phyloP scores from a whole-genome alignment of 1,284 basidiomycete species.

The Ganoderma lucidum region DNA sequence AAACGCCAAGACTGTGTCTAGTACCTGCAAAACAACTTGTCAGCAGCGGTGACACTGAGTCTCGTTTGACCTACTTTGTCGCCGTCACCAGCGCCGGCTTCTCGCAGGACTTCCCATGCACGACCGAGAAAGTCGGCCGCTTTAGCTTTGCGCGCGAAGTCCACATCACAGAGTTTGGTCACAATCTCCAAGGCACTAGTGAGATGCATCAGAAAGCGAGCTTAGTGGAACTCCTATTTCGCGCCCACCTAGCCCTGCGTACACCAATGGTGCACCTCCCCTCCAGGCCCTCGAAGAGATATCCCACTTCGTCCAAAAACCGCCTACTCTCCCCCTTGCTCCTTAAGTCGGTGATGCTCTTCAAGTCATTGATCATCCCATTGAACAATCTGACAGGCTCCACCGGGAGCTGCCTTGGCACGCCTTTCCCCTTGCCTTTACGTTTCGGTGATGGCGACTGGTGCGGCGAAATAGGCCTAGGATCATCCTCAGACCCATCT shows the following conservation, averaged over 20 bases:
- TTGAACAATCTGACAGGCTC: slow-evolving; percentile 40
- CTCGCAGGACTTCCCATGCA: slow-evolving; percentile 70
- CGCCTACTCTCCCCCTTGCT: slow-evolving; percentile 81
- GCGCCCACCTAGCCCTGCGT: slow-evolving; percentile 68
- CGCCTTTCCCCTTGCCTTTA: slow-evolving; percentile 44
- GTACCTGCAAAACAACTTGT: slow-evolving; percentile 48
- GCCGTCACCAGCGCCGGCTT: slow-evolving; percentile 62
- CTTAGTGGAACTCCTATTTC: no score
- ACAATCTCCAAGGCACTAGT: slow-evolving; percentile 76
- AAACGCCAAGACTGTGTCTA: slow-evolving; percentile 65
- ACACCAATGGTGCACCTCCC: slow-evolving; percentile 57
- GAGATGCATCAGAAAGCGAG: neutral
- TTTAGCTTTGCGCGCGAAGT: slow-evolving; percentile 79
- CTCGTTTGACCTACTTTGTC: slow-evolving; percentile 56
- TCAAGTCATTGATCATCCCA: slow-evolving; percentile 77
- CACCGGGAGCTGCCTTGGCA: slow-evolving; percentile 29
- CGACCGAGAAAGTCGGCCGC: slow-evolving; percentile 72
- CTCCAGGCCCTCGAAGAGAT: slow-evolving; percentile 80
- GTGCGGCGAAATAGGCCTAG: slow-evolving; percentile 48
- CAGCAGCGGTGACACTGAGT: neutral
- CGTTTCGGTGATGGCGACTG: slow-evolving; percentile 38
- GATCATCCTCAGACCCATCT: slow-evolving; percentile 77
- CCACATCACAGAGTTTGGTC: slow-evolving; percentile 71
- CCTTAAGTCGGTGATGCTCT: slow-evolving; percentile 80
- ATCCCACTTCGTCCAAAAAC: slow-evolving; percentile 83